phyloP scores from a whole-genome alignment of 805 yeast genomes.

The Ogataea paradorogensis region DNA sequence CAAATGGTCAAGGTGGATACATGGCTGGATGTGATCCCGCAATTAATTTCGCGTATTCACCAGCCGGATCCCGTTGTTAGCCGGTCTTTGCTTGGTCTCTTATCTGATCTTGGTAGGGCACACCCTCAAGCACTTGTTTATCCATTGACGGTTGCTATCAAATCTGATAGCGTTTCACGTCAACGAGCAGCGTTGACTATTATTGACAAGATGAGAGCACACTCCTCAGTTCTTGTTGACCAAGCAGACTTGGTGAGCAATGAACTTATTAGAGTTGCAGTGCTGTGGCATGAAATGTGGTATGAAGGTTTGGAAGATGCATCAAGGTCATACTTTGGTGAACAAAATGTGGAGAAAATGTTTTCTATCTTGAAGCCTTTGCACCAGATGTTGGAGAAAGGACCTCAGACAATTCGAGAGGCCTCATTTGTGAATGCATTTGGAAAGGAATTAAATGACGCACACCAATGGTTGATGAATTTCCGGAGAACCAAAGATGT shows the following conservation, averaged over 20 bases:
- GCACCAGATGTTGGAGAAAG: conserved; percentile 77
- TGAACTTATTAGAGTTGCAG: conserved; percentile 92
- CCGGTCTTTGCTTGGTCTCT: conserved; percentile 69
- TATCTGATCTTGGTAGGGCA: conserved; percentile 86
- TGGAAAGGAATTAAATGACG: conserved; percentile 90
- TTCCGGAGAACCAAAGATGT: conserved; percentile 82
- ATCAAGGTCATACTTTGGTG: conserved; percentile 87
- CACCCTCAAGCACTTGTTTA: conserved; percentile 97
- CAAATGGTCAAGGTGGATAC: conserved; percentile 84
- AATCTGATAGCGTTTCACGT: conserved; percentile 85
- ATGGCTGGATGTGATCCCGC: conserved; percentile 96
- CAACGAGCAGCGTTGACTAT: conserved; percentile 90
- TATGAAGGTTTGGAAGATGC: conserved; percentile 97
- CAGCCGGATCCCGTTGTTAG: conserved; percentile 89
- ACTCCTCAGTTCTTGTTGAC: conserved; percentile 78
- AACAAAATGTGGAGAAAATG: conserved; percentile 93
- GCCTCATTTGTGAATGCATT: conserved; percentile 89
- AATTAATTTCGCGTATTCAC: conserved; percentile 91
- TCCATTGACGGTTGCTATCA: conserved; percentile 93
- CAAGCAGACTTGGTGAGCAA: conserved; percentile 94
- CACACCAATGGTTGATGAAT: conserved; percentile 88
- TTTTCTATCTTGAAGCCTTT: conserved; percentile 85
- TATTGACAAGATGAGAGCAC: conserved; percentile 87
- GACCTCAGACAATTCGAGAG: conserved; percentile 91
- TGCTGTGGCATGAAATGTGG: conserved; percentile 97